These are phyloP conservation scores for Apiotrichum domesticum DNA, from an alignment of 1,284 basidiomycete species.

Conservation along the genomic window DNA sequence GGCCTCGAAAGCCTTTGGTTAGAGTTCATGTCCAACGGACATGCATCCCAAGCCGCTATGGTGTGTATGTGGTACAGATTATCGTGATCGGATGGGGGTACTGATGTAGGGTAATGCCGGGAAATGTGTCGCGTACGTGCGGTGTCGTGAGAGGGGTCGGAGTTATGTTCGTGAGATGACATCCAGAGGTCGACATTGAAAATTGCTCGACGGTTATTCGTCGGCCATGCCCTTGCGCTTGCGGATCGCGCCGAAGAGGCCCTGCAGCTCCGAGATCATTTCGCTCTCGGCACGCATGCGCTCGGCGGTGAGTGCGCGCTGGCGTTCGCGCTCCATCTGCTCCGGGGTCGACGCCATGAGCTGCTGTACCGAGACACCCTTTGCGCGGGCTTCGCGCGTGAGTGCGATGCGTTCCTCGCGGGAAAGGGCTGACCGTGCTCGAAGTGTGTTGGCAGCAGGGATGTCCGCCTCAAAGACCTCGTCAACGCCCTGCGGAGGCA, in stretches of 20 bases:
- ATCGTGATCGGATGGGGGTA: too few relatives aligned
- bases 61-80: too few relatives aligned
- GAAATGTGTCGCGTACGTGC: too few relatives aligned
- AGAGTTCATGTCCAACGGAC: too few relatives aligned
- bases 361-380: conserved; percentile 25
- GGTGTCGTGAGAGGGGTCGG: too few relatives aligned
- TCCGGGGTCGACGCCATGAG: conserved; percentile 6
- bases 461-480: conserved; percentile 27
- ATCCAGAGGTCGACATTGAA: too few relatives aligned
- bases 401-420: conserved; percentile 35
- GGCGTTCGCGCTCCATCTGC: conserved; percentile 3
- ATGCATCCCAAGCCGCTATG: too few relatives aligned
- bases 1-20: too few relatives aligned
- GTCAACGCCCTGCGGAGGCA: conserved; percentile 33
- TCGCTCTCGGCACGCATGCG: conserved; percentile 16
- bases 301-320: background rate
- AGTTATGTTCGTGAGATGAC: too few relatives aligned
- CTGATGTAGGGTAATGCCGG: too few relatives aligned
- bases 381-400: conserved; percentile 26
- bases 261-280: conserved; percentile 37
- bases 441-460: background rate
- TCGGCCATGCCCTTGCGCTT: conserved; percentile 21
- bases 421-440: conserved; percentile 15
- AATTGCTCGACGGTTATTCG: too few relatives aligned
- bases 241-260: conserved; percentile 38